Evolutionary conservation across 176 grass and related monocot species (phyloP).

Genomic region (Zoysia pacifica): DNA sequence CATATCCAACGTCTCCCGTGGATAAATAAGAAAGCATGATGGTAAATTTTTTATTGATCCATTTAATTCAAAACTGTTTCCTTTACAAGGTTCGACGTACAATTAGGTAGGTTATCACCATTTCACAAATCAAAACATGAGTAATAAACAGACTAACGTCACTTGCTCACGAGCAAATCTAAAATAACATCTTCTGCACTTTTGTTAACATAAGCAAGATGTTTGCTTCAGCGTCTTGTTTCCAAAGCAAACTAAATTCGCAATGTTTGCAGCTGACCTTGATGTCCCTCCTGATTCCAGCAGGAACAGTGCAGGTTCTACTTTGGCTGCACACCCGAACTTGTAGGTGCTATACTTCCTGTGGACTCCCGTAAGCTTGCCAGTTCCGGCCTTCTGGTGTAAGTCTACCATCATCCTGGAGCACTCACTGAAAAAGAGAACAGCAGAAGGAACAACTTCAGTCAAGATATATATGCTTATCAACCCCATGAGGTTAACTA

Average conservation of each 20-base stretch:
- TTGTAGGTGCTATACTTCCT: conserved; percentile 75
- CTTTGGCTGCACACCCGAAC: conserved; percentile 68
- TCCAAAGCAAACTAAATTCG: conserved; percentile 27
- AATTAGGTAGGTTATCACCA: not conserved
- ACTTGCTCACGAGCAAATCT: conserved; percentile 11
- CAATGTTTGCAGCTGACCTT: conserved; percentile 15
- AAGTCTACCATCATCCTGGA: conserved; percentile 80
- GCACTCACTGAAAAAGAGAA: conserved; percentile 57
- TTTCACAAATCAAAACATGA: conserved; percentile 9
- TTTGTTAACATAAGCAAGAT: conserved; percentile 46
- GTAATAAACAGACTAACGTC: conserved; percentile 4
- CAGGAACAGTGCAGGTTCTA: conserved; percentile 64
- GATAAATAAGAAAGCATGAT: not conserved
- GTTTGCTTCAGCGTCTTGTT: conserved; percentile 44
- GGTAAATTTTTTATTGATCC: not conserved
- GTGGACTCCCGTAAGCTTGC: conserved; percentile 68
- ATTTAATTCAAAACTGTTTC: conserved; percentile 16
- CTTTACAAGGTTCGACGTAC: conserved; percentile 34
- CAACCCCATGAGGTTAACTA: not conserved
- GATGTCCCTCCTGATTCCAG: conserved; percentile 38
- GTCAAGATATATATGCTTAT: conserved; percentile 1
- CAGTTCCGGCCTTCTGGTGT: conserved; percentile 66
- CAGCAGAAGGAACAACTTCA: not conserved
- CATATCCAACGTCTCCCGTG: not conserved
- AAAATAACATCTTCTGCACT: conserved; percentile 43